Base-by-base conservation (phyloP, 2,329 filamentous ascomycete genomes). In the Fusarium sp. region DNA sequence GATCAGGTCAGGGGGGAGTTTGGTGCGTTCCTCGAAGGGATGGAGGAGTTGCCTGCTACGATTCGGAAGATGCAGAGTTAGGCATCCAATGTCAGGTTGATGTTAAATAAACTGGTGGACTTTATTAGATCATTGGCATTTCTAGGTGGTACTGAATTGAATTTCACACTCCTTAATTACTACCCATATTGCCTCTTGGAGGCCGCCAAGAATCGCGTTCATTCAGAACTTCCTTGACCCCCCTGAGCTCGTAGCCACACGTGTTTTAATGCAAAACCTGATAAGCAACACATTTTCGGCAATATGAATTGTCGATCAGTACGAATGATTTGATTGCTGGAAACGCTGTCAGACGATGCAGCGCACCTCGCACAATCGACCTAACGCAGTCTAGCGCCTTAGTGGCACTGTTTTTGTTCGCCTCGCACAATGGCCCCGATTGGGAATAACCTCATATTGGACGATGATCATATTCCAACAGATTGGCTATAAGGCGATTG, bases 21-120 rank as follows among this genome's bases (percentile, higher is more conserved):
- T 24, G 62, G 55, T 4, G 39, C 44, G 4, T 72, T 65, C 14
- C 30, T 72, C 26, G 56, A 69, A 17, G 56, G 55, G 1, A 72
- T 72, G 70, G 50, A 59, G 2, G 42, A 46, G 1, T 32, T 72
- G 2, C 65, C 70, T 24, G 32, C 21, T n/a, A 20, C 45, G 3
- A 67, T 72, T 23, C 19, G 21, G 17, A 57, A 26, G 12, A 36
- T 65, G 3, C 48, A 53, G 9, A 10, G 9, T n/a, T 10, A 50
- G 9, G 8, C 5, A 12, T 4, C 4, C 2, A 4, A 5, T 7
- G 4, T 12, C 2, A 20, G 15, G 0, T 10, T 42, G 14, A n/a
- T 1, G 9, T 10, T n/a, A 4, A 36, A n/a, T 19, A n/a, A 17
- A 9, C 9, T n/a, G 34, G 4, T 19, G 7, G 17, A n/a, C 9